Conservation (phyloP, 179 eudicot genomes). For the Carnegiea gigantea region DNA sequence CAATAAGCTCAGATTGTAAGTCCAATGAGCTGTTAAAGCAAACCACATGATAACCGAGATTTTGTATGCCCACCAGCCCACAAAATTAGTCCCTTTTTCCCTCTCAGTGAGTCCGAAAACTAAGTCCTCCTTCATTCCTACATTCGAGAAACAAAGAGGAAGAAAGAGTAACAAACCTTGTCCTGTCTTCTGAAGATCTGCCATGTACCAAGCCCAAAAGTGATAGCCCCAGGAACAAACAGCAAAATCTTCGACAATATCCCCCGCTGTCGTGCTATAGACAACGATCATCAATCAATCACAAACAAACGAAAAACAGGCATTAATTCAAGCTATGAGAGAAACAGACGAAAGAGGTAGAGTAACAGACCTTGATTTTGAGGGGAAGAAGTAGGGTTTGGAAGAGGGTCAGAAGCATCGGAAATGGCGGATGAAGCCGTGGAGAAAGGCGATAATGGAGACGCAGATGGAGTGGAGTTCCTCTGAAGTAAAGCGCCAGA, state of each 20-base stretch:
- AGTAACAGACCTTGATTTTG: constrained; percentile 26
- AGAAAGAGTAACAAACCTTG: constrained; percentile 44
- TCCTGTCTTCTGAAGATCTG: constrained; percentile 88
- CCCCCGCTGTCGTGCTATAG: constrained; percentile 48
- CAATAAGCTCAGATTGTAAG: background rate
- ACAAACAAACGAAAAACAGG: background rate
- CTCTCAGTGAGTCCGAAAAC: no score
- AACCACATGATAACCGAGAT: background rate
- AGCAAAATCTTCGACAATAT: constrained; percentile 77
- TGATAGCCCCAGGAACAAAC: constrained; percentile 84
- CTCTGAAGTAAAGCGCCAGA: background rate
- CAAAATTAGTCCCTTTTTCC: no score
- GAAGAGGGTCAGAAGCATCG: constrained; percentile 25
- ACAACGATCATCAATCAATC: background rate
- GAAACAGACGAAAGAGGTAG: background rate
- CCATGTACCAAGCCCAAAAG: constrained; percentile 98
- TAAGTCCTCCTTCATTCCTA: background rate
- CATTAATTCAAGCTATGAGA: background rate
- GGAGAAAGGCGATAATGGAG: constrained; percentile 25
- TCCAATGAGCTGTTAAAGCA: background rate
- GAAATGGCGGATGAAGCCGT: constrained; percentile 27
- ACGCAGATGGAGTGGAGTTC: constrained; percentile 4
- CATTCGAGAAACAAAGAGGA: background rate
- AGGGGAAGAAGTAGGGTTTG: constrained; percentile 19
- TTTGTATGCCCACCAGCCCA: background rate